Percentiles rank a stretch among this genome's conserved stretches.
Conservation (phyloP, 2,329 filamentous ascomycete species). For the Fusarium piperis region DNA sequence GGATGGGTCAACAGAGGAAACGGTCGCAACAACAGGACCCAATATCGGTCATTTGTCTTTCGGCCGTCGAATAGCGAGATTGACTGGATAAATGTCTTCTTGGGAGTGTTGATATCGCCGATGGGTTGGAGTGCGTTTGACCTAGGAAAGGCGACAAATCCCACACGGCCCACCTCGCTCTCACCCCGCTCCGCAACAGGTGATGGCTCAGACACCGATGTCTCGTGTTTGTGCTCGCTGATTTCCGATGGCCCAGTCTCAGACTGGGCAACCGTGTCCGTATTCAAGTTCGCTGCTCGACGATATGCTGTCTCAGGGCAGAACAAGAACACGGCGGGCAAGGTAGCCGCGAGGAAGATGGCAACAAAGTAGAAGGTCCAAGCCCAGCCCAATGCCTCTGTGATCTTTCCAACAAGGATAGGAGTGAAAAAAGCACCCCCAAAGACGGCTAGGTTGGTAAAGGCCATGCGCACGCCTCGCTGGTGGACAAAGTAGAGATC, state of each 20-base stretch:
- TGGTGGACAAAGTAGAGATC: slow-evolving; percentile 91
- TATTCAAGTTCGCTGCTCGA: slow-evolving; percentile 74
- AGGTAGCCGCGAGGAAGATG: slow-evolving; percentile 78
- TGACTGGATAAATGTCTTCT: slow-evolving; percentile 68
- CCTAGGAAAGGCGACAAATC: slow-evolving; percentile 46
- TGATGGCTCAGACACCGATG: slow-evolving; percentile 4
- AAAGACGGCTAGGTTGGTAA: slow-evolving; percentile 70
- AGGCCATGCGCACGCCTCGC: slow-evolving; percentile 87
- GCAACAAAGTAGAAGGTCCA: slow-evolving; percentile 92
- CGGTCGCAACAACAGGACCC: slow-evolving; percentile 73
- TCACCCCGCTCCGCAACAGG: background rate
- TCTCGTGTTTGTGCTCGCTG: slow-evolving; percentile 18
- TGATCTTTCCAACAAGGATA: slow-evolving; percentile 90
- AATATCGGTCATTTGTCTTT: slow-evolving; percentile 80
- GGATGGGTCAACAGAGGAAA: slow-evolving; percentile 87
- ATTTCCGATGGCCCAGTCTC: slow-evolving; percentile 37
- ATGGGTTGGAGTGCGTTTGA: slow-evolving; percentile 48
- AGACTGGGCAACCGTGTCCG: slow-evolving; percentile 63
- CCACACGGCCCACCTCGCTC: slow-evolving; percentile 7
- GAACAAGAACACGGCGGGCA: slow-evolving; percentile 79
- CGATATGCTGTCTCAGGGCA: slow-evolving; percentile 87
- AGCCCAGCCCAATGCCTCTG: slow-evolving; percentile 77
- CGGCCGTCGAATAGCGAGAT: slow-evolving; percentile 81
- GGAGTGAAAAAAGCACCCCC: slow-evolving; percentile 74
- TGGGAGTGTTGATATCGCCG: slow-evolving; percentile 50